Evolutionary conservation across 164 flowering plant species (phyloP).

Genomic region (Euptelea pleiosperma): DNA sequence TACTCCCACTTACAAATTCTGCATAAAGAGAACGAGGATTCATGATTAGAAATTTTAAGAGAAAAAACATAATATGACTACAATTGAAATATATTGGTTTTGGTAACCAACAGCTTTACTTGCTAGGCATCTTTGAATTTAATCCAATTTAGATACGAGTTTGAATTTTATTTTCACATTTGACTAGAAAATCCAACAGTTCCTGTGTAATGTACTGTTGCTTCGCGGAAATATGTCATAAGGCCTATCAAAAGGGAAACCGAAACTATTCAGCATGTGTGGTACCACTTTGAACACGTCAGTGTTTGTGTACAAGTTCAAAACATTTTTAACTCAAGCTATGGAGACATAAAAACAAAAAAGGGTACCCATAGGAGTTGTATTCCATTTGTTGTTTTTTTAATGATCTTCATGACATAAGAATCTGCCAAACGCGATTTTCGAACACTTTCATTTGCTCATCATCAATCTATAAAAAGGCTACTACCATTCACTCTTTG

Average conservation of each 20-base stretch:
- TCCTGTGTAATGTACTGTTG: slow-evolving; percentile 99
- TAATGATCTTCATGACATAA: slow-evolving; percentile 97
- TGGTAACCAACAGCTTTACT: slow-evolving; percentile 36
- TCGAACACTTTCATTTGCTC: slow-evolving; percentile 99
- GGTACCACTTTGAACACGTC: no score
- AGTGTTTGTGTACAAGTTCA: no score
- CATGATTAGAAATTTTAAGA: no score
- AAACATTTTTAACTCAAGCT: neutral
- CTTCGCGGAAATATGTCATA: slow-evolving; percentile 99
- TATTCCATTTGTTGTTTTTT: slow-evolving; percentile 99
- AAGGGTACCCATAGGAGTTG: slow-evolving; percentile 81
- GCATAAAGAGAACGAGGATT: no score
- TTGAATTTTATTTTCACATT: slow-evolving; percentile 98
- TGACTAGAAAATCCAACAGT: slow-evolving; percentile 89
- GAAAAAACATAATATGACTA: neutral
- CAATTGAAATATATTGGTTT: neutral
- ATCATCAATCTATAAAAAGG: slow-evolving; percentile 95
- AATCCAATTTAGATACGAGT: slow-evolving; percentile 98
- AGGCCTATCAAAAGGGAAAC: slow-evolving; percentile 46
- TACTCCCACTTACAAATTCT: no score
- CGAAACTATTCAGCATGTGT: slow-evolving; percentile 9
- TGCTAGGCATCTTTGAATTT: slow-evolving; percentile 99
- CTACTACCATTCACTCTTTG: slow-evolving; percentile 93
- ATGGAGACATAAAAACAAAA: neutral
- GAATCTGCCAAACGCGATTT: slow-evolving; percentile 98